Conservation (phyloP, 768 basidiomycete genomes). For the Hortiboletus campestris region DNA sequence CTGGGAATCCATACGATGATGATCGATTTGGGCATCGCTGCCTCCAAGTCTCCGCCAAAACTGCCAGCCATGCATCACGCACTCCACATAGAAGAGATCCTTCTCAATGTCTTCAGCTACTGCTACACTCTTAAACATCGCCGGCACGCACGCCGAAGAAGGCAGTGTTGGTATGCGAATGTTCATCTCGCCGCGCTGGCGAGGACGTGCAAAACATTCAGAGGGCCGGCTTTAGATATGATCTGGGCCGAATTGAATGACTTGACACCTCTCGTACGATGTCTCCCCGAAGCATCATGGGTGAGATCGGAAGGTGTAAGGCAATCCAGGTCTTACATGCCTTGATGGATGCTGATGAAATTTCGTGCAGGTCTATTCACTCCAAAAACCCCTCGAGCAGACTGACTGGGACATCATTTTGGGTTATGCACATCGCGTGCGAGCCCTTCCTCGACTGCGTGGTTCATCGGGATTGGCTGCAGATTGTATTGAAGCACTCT, state of each 20-base stretch:
- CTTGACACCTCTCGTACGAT: slow-evolving; percentile 11
- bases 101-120: slow-evolving; percentile 9
- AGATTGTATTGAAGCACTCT: slow-evolving; percentile 1
- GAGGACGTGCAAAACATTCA: slow-evolving; percentile 16
- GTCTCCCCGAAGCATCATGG: slow-evolving; percentile 4
- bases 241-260: slow-evolving; percentile 11
- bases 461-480: not conserved
- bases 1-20: not conserved
- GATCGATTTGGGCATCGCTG: not conserved
- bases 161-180: not conserved
- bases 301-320: slow-evolving; percentile 3
- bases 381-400: not conserved
- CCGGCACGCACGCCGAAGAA: not conserved
- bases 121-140: not conserved
- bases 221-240: slow-evolving; percentile 6
- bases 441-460: not conserved
- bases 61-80: slow-evolving; percentile 1
- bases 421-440: slow-evolving; percentile 10
- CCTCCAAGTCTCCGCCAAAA: not conserved
- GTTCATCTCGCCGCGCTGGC: not conserved
- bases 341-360: not conserved
- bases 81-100: slow-evolving; percentile 10
- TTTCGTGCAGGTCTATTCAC: not conserved
- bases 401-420: slow-evolving; percentile 9
- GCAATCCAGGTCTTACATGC: not conserved